Evolutionary conservation across 2,329 filamentous ascomycete genomes (phyloP).

Genomic region (Fusarium sp.): DNA sequence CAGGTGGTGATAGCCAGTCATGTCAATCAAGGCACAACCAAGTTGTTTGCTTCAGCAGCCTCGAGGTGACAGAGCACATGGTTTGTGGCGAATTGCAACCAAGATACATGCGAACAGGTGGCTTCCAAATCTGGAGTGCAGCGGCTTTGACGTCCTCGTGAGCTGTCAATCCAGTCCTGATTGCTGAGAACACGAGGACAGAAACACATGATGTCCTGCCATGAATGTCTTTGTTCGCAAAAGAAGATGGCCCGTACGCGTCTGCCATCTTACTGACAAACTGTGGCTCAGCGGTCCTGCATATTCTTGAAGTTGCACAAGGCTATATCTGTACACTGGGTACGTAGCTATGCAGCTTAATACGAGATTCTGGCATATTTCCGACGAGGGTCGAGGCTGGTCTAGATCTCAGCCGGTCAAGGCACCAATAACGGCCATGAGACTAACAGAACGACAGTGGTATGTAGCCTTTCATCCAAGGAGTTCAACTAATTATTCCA

Average conservation of each 20-base stretch:
- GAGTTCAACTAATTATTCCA: not conserved
- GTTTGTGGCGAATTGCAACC: not conserved
- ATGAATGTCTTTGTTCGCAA: not conserved
- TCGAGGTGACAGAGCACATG: slow-evolving; percentile 4
- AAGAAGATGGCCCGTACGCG: not conserved
- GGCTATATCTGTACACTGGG: not conserved
- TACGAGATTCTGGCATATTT: slow-evolving; percentile 7
- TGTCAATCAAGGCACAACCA: not conserved
- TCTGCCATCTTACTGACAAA: not conserved
- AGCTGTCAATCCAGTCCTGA: slow-evolving; percentile 2
- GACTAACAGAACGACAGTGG: not conserved
- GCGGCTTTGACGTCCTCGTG: slow-evolving; percentile 19
- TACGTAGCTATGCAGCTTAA: slow-evolving; percentile 2
- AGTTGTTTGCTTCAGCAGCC: not conserved
- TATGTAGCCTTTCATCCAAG: not conserved
- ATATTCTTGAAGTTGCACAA: not conserved
- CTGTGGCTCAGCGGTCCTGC: slow-evolving; percentile 16
- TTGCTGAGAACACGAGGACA: slow-evolving; percentile 18
- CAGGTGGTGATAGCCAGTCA: slow-evolving; percentile 13
- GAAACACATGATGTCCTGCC: slow-evolving; percentile 20
- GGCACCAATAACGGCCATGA: not conserved
- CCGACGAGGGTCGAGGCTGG: not conserved
- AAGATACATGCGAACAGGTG: not conserved
- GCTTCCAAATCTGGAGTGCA: slow-evolving; percentile 11
- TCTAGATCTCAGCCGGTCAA: not conserved